Percentiles rank a stretch among this genome's conserved stretches.
Evolutionary conservation across 2,329 filamentous ascomycete species (phyloP).

Genomic region (Diaporthe velutina): DNA sequence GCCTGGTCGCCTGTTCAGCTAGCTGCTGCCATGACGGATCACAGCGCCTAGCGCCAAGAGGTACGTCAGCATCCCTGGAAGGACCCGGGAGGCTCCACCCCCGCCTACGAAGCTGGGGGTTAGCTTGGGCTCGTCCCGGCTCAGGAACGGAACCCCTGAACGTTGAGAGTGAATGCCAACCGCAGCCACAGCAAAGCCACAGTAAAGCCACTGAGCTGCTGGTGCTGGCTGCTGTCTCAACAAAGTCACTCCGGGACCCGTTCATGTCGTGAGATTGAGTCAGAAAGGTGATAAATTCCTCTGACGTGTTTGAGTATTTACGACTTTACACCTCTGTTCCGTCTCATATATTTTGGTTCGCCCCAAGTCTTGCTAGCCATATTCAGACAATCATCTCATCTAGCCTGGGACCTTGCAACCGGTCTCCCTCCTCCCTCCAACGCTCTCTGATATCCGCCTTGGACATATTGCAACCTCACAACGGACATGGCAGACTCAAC

Average conservation of each 20-base stretch:
- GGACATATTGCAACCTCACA: not conserved
- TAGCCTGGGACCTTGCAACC: not conserved
- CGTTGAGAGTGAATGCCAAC: not conserved
- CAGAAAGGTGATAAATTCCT: not conserved
- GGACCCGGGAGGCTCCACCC: constrained; percentile 2
- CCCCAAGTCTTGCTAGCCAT: not conserved
- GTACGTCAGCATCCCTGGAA: constrained; percentile 19
- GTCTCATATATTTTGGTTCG: not conserved
- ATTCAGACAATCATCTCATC: not conserved
- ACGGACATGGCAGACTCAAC: constrained; percentile 31
- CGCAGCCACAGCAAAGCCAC: constrained; percentile 11
- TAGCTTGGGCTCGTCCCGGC: constrained; percentile 8
- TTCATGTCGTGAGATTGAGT: constrained; percentile 8
- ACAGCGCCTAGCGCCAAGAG: constrained; percentile 6
- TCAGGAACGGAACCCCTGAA: constrained; percentile 1
- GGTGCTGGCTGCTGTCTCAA: not conserved
- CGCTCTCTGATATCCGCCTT: too few species aligned
- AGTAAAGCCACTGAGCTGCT: not conserved
- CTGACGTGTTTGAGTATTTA: not conserved
- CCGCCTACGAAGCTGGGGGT: constrained; percentile 11
- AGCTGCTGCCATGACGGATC: not conserved
- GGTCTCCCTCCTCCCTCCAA: not conserved
- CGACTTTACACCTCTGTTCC: not conserved
- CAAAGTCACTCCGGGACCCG: not conserved
- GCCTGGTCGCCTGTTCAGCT: not conserved